These are phyloP conservation scores for Hirschfeldia incana DNA, from an alignment of 345 rosid genomes.

Conservation along the genomic window DNA sequence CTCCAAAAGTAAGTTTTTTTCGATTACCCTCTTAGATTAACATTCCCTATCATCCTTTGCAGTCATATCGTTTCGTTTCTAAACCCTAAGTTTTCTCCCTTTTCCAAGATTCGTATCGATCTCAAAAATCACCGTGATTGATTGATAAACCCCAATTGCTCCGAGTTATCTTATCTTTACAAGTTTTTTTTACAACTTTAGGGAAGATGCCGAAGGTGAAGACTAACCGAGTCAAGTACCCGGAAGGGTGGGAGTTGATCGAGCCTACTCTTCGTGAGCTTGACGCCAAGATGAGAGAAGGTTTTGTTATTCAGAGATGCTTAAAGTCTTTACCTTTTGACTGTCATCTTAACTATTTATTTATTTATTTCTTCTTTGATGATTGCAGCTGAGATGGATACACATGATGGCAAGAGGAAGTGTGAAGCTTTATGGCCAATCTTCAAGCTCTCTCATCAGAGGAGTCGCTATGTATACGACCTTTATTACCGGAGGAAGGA, in stretches of 20 bases:
- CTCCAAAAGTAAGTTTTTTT: conserved; percentile 11
- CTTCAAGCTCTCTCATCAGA: conserved; percentile 75
- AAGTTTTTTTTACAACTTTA: not conserved
- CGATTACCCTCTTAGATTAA: not conserved
- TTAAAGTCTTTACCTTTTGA: not conserved
- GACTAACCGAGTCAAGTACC: conserved; percentile 65
- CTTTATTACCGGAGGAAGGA: conserved; percentile 64
- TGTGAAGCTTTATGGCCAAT: conserved; percentile 81
- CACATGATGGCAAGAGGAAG: conserved; percentile 81
- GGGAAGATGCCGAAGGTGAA: conserved; percentile 69
- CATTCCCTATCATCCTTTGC: not conserved
- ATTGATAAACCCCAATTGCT: conserved; percentile 1
- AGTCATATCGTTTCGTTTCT: not conserved
- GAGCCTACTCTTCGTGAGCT: conserved; percentile 74
- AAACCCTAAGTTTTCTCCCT: not conserved
- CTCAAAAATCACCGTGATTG: not conserved
- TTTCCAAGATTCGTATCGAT: not conserved
- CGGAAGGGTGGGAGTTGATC: conserved; percentile 81
- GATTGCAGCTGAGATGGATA: conserved; percentile 70
- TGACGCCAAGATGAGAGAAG: conserved; percentile 83
- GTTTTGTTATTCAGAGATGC: conserved; percentile 31
- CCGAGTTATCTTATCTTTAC: not conserved
- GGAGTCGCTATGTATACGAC: conserved; percentile 73
- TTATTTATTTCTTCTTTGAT: conserved; percentile 10
- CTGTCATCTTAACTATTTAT: not conserved